Base-by-base conservation (phyloP, 192 early-diverging fungal species). In the Podila minutissima region DNA sequence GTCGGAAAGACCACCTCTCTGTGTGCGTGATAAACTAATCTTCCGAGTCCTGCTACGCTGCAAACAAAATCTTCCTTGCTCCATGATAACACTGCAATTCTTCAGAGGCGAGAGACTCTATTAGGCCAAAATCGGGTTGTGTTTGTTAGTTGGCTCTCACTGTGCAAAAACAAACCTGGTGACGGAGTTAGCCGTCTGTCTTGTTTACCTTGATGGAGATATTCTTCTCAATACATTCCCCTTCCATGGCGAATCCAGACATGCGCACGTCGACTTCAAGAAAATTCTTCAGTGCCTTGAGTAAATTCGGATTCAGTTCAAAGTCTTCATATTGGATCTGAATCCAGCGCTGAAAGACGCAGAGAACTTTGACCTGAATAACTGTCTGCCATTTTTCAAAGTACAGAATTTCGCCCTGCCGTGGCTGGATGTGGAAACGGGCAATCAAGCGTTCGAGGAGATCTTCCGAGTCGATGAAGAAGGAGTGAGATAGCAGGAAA, bases 261-360 rank as follows among this genome's bases (percentile, higher is more conserved):
- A 41, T 46, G 11, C 64, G 67, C 26, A 85, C 75, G 37, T 88
- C 84, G 15, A 75, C 62, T 26, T 71, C 73, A 49, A 92, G 70
- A 63, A 93, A 93, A 10, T 60, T 70, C 46, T 79, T 75, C 2
- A 93, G 59, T 24, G 71, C 62, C 20, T 82, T 83, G 15, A 79
- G 70, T 4, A 92, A 74, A 13, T 58, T 49, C 0, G 62, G 59
- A 53, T 88, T 82, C 12, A 59, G 66, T 19, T 79, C 87, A 73
- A 92, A 91, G 62, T 92, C 89, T 59, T 92, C 84, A 48, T 76
- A 88, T 55, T 90, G 87, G 8, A 93, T 67, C 35, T 82, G 83
- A 10, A 91, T 82, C 92, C 92, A 93, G 31, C 91, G 85, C 11
- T 82, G 50, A 49, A 93, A 67, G 1, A 93, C 88, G 62, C 84